Conservation (phyloP, 352 stramenopile species). For the Pythium pyrilobum region DNA sequence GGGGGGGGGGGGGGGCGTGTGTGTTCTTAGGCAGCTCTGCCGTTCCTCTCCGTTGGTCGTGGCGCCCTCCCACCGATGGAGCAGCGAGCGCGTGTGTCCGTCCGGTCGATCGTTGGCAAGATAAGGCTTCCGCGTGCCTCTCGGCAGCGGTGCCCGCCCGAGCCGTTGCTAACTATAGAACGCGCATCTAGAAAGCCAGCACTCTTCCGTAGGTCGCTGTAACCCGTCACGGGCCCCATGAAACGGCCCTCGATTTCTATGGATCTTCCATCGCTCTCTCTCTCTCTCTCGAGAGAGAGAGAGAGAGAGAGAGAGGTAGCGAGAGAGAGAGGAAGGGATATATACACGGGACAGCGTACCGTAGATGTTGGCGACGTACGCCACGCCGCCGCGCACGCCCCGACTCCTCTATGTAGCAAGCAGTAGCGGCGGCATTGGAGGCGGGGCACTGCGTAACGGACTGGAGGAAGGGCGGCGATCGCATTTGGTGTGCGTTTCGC, state of each 20-base stretch:
- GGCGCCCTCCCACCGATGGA: neutral
- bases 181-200: constrained; percentile 18
- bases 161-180: constrained; percentile 23
- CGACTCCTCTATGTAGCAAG: no score
- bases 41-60: neutral
- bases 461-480: no score
- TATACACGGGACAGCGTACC: no score
- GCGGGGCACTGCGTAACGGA: no score
- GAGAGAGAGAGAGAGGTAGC: neutral
- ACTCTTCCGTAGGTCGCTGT: constrained; percentile 10
- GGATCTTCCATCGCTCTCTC: neutral
- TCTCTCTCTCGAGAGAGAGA: neutral
- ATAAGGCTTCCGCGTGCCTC: neutral
- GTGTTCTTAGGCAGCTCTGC: no score
- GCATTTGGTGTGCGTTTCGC: no score
- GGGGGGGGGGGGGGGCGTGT: no score
- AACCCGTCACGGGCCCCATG: constrained; percentile 11
- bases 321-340: neutral
- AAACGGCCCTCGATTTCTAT: constrained; percentile 1
- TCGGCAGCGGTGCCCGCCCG: neutral
- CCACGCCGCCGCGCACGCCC: no score
- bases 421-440: no score
- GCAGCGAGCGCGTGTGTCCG: no score
- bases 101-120: no score
- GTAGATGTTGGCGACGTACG: no score